Conservation (phyloP, 108 stramenopile genomes). For the Cyclotella sp. region DNA sequence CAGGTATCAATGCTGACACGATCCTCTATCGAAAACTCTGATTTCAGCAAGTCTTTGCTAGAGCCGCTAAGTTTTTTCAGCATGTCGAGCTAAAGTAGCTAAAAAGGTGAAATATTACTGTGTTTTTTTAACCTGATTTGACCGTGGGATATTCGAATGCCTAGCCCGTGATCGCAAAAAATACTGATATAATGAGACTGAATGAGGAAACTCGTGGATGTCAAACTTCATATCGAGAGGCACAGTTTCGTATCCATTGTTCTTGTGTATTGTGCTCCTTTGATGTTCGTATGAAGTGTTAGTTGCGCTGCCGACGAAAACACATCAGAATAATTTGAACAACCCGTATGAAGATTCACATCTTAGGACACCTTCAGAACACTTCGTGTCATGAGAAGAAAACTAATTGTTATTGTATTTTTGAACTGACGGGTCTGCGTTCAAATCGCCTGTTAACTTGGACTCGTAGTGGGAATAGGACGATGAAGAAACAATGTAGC, state of each 20-base stretch:
- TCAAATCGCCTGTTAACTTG: neutral
- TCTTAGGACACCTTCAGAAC: constrained; percentile 59
- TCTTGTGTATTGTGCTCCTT: constrained; percentile 2
- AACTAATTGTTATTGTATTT: constrained; percentile 56
- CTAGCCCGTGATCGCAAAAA: constrained; percentile 33
- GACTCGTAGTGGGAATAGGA: neutral
- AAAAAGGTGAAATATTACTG: no score
- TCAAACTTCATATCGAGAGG: constrained; percentile 32
- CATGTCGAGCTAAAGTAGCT: no score
- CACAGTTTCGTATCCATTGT: neutral
- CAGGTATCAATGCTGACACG: no score
- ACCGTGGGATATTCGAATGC: neutral
- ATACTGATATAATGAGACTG: constrained; percentile 50
- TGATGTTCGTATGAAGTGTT: neutral
- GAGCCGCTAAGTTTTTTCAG: no score
- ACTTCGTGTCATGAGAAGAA: constrained; percentile 51
- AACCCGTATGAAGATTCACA: constrained; percentile 45
- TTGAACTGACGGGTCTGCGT: constrained; percentile 44
- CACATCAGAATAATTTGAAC: no score
- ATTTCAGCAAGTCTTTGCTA: no score
- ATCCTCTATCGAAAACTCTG: no score
- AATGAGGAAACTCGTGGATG: constrained; percentile 39
- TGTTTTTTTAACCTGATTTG: no score
- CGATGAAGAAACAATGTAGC: constrained; percentile 22
- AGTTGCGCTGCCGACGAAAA: neutral